These are phyloP conservation scores for Aureobasidium sp. DNA, from an alignment of 2,329 filamentous ascomycete genomes.

Conservation along the genomic window DNA sequence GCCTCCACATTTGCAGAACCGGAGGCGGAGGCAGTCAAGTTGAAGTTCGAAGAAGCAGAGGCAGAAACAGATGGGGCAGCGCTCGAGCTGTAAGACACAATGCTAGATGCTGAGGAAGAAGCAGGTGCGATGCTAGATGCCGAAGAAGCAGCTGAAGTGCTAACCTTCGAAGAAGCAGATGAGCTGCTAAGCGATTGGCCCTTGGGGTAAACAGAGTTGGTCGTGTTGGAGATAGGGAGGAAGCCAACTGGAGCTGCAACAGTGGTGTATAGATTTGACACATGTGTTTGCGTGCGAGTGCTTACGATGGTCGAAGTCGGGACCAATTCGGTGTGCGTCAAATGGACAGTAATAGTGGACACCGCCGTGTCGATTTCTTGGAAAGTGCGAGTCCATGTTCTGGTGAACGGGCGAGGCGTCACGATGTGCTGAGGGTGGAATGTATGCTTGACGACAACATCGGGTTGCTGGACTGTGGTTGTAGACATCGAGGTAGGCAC, in stretches of 20 bases:
- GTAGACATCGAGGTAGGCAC: conserved; percentile 7
- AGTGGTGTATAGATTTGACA: conserved; percentile 8
- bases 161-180: not conserved
- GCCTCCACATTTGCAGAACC: not conserved
- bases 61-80: not conserved
- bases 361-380: conserved; percentile 7
- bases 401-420: conserved; percentile 1
- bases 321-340: conserved; percentile 1
- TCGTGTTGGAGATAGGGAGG: not conserved
- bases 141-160: not conserved
- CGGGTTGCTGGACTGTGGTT: conserved; percentile 5
- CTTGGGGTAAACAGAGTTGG: not conserved
- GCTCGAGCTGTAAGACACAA: not conserved
- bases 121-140: not conserved
- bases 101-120: not conserved
- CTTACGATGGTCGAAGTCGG: conserved; percentile 6
- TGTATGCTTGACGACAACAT: conserved; percentile 4
- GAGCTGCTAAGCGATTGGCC: conserved; percentile 1
- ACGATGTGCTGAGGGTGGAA: conserved; percentile 6
- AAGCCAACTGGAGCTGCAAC: conserved; percentile 1
- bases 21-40: not conserved
- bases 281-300: conserved; percentile 2
- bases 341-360: not conserved
- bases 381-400: conserved; percentile 6
- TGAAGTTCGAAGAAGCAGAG: not conserved